Evolutionary conservation across 345 rosid species (phyloP).

Genomic region (Triadica sebifera): DNA sequence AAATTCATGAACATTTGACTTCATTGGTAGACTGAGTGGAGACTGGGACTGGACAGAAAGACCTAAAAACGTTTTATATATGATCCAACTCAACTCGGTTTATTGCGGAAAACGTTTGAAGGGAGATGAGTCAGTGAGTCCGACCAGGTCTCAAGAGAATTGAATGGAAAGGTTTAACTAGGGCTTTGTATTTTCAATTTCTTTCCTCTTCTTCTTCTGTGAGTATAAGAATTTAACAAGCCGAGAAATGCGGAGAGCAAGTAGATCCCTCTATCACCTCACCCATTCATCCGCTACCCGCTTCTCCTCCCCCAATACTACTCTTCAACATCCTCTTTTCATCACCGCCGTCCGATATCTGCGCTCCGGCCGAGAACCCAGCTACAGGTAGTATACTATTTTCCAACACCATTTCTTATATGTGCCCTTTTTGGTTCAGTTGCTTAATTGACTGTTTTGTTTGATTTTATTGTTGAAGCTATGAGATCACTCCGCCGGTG

Average conservation of each 20-base stretch:
- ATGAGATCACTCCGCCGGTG: slow-evolving; percentile 67
- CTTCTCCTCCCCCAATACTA: not conserved
- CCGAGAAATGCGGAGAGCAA: slow-evolving; percentile 4
- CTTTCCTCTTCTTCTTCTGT: too few relatives aligned
- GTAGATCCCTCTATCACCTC: slow-evolving; percentile 5
- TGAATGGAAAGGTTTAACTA: slow-evolving; percentile 7
- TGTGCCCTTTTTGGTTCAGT: not conserved
- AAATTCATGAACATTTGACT: too few relatives aligned
- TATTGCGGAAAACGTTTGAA: too few relatives aligned
- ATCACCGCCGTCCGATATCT: slow-evolving; percentile 2
- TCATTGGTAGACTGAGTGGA: too few relatives aligned
- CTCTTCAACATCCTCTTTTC: not conserved
- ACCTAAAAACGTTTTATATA: too few relatives aligned
- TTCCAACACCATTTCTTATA: not conserved
- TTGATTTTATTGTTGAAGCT: slow-evolving; percentile 24
- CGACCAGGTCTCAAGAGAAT: too few relatives aligned
- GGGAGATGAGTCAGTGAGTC: too few relatives aligned
- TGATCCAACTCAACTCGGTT: too few relatives aligned
- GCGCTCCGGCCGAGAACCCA: slow-evolving; percentile 2
- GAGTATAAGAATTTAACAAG: not conserved
- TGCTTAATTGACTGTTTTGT: not conserved
- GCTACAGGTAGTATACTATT: not conserved
- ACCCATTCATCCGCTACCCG: not conserved
- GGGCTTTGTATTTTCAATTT: slow-evolving; percentile 4
- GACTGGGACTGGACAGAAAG: too few relatives aligned